phyloP scores from a whole-genome alignment of 208 protist genomes.

The Leishmania martiniquensis region DNA sequence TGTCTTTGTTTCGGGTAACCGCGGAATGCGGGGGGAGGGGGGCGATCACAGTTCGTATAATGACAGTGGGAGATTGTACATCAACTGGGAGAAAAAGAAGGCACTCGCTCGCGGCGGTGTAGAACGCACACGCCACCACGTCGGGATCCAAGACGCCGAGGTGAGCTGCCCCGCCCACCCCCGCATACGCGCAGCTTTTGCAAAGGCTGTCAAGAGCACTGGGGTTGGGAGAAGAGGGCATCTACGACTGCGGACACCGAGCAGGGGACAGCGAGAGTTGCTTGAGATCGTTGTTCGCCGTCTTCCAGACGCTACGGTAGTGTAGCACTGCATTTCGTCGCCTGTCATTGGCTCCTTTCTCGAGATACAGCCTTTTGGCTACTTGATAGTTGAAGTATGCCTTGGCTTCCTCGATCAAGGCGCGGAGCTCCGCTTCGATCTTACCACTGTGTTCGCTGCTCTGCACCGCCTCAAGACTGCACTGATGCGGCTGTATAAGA shows the following conservation, averaged over 20 bases:
- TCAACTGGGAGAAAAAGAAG: not conserved
- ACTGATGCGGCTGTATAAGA: constrained; percentile 11
- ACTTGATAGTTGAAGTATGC: constrained; percentile 14
- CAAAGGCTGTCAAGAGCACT: not conserved
- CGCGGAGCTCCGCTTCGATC: constrained; percentile 17
- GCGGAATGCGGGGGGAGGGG: not conserved
- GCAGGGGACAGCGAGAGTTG: constrained; percentile 2
- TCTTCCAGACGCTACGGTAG: constrained; percentile 18
- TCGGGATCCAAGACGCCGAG: not conserved
- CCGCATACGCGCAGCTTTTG: not conserved
- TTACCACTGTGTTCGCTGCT: constrained; percentile 2
- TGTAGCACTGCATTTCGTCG: constrained; percentile 2
- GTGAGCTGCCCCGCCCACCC: not conserved
- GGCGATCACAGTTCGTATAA: not conserved
- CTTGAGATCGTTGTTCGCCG: not conserved
- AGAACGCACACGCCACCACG: not conserved
- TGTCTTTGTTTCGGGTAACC: not conserved
- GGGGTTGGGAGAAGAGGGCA: no score
- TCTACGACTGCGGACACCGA: not conserved
- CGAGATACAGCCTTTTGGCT: constrained; percentile 9
- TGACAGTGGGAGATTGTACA: not conserved
- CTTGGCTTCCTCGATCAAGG: constrained; percentile 17
- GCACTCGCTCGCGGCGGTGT: not conserved
- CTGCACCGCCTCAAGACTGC: constrained; percentile 11
- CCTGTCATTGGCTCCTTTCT: constrained; percentile 7